Evolutionary conservation across 2,329 filamentous ascomycete species (phyloP).

Genomic region (Phyllosticta citriasiana): DNA sequence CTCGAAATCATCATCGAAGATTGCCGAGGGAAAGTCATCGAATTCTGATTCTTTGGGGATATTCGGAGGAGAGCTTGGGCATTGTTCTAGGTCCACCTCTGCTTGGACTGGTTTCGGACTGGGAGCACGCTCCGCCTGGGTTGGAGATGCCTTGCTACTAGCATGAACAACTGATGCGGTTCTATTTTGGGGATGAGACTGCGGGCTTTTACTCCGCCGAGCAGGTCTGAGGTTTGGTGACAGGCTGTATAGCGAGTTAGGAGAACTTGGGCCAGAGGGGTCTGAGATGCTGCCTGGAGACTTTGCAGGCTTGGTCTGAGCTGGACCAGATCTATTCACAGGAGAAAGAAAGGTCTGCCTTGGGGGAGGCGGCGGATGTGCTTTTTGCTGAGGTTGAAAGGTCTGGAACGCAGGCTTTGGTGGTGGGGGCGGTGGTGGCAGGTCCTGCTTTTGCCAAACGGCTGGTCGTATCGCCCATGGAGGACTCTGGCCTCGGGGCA

Average conservation of each 20-base stretch:
- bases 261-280: not conserved
- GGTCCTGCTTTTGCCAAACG: constrained; percentile 35
- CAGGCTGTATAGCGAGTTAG: not conserved
- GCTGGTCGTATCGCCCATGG: constrained; percentile 36
- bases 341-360: not conserved
- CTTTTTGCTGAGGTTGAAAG: not conserved
- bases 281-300: not conserved
- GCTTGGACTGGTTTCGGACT: not conserved
- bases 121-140: not conserved
- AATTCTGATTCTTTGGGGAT: not conserved
- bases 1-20: constrained; percentile 5
- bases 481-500: constrained; percentile 24
- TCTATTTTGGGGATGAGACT: not conserved
- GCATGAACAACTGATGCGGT: not conserved
- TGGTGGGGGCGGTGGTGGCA: constrained; percentile 13
- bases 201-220: not conserved
- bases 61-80: not conserved
- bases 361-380: not conserved
- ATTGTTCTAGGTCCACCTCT: not conserved
- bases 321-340: not conserved
- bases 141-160: not conserved
- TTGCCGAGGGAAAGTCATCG: not conserved
- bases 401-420: constrained; percentile 12
- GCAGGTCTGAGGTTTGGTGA: not conserved
- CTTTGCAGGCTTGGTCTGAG: not conserved